Evolutionary conservation across 331 rosid genomes (phyloP), one percentile per base, ranked within the genome.

Genomic region (Arachis monticola): DNA sequence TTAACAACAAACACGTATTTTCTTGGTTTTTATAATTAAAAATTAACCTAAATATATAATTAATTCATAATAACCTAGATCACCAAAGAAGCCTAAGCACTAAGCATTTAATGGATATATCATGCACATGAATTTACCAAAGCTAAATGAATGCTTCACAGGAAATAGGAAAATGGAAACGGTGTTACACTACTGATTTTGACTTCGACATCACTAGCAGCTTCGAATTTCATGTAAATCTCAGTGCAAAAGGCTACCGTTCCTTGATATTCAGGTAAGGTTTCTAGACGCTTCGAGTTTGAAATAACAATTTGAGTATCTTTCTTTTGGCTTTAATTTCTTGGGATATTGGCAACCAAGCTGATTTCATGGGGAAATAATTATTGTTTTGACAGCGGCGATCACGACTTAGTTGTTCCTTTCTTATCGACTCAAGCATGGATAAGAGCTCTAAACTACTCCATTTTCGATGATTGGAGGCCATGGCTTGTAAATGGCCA

Each of bases 381-480:
- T 12, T 60, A 27, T 61, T 61, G 51, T 59, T 2, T 13, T 71
- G 0, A 41, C 85, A 87, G 95, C 47, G 95, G 95, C 2, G 92
- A 91, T 78, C 95, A 84, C 75, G 95, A 89, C 62, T 2, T 41
- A 22, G 0, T 0, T 0, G 76, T 86, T 69, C 81, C 97, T 47
- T 83, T 73, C 62, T 3, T 71, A 10, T 80, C 73, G 0, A 89
- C 95, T 32, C 88, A 91, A 65, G 88, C 87, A 0, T 87, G 97
- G 95, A 89, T 89, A 27, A 78, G 84, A 76, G 70, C 77, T 40
- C 67, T 88, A 32, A 88, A 88, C 81, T 83, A 83, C 71, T 76
- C 89, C 75, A 84, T 87, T 7, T 71, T 83, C 1, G 87, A 87
- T 58, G 88, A 88, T 7, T 87, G 92, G 97, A 85, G 97, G 51